Evolutionary conservation across 805 yeast species (phyloP).

Genomic region (Saturnispora bothae): DNA sequence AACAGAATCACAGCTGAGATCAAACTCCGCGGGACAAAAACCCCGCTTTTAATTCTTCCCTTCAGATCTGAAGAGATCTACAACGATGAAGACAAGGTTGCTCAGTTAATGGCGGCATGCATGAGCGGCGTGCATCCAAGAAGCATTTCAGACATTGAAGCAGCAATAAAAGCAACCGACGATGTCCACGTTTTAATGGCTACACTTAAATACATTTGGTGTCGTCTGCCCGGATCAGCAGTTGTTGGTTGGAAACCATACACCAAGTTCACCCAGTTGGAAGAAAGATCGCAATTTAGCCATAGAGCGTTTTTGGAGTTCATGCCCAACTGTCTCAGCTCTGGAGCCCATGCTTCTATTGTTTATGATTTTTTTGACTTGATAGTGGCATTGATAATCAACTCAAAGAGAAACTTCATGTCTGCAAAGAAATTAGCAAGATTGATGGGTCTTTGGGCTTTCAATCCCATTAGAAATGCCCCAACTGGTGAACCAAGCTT

Average conservation of each 20-base stretch:
- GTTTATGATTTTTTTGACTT: conserved; percentile 82
- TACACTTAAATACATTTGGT: conserved; percentile 77
- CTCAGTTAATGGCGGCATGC: conserved; percentile 43
- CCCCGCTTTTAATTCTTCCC: conserved; percentile 68
- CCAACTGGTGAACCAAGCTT: conserved; percentile 36
- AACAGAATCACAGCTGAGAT: conserved; percentile 65
- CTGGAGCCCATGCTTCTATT: conserved; percentile 83
- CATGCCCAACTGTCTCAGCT: conserved; percentile 75
- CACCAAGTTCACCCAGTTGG: conserved; percentile 53
- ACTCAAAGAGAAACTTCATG: conserved; percentile 66
- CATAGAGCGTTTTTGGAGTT: conserved; percentile 64
- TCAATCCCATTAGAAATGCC: conserved; percentile 28
- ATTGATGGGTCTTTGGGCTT: conserved; percentile 86
- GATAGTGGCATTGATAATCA: conserved; percentile 64
- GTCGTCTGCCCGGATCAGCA: conserved; percentile 68
- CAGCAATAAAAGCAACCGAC: conserved; percentile 33
- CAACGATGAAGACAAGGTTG: conserved; percentile 46
- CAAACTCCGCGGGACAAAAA: conserved; percentile 57
- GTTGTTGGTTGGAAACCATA: conserved; percentile 83
- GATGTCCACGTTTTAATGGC: conserved; percentile 67
- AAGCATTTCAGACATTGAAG: conserved; percentile 29
- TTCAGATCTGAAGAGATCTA: conserved; percentile 55
- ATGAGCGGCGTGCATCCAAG: conserved; percentile 40
- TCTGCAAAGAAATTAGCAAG: conserved; percentile 72
- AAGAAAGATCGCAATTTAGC: conserved; percentile 56